Conservation (phyloP, 176 grass and related monocot species). For the Thalia dealbata region DNA sequence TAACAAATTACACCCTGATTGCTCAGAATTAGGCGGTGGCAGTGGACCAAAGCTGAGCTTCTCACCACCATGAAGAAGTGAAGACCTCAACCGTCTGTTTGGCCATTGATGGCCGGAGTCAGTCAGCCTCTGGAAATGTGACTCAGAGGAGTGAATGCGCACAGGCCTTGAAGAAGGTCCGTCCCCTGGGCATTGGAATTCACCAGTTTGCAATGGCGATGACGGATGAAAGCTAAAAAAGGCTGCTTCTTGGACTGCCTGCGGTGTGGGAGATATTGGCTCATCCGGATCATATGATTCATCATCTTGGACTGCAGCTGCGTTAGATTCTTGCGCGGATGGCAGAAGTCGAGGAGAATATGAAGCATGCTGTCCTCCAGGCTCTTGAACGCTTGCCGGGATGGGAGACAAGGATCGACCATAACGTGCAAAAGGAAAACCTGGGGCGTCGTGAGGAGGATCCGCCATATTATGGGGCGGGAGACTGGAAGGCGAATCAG, state of each 20-base stretch:
- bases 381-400: constrained; percentile 19
- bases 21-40: constrained; percentile 4
- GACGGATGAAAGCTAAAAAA: constrained; percentile 35
- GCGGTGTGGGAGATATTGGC: constrained; percentile 8
- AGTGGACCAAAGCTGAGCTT: constrained; percentile 26
- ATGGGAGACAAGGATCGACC: constrained; percentile 16
- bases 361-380: constrained; percentile 16
- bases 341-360: background rate
- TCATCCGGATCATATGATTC: constrained; percentile 19
- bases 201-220: constrained; percentile 25
- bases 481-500: constrained; percentile 18
- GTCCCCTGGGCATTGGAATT: constrained; percentile 35
- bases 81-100: constrained; percentile 57
- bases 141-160: constrained; percentile 32
- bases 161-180: constrained; percentile 48
- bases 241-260: constrained; percentile 26
- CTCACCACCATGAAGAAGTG: constrained; percentile 33
- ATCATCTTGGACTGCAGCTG: constrained; percentile 9
- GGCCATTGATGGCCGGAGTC: constrained; percentile 58
- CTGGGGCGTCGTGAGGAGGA: constrained; percentile 36
- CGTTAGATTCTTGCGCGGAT: background rate
- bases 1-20: background rate
- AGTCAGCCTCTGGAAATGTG: constrained; percentile 38
- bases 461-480: constrained; percentile 29
- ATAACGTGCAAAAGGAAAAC: constrained; percentile 32